Evolutionary conservation across 345 rosid species (phyloP), one percentile per base, ranked within the genome.

Genomic region (Dipteronia dyeriana): DNA sequence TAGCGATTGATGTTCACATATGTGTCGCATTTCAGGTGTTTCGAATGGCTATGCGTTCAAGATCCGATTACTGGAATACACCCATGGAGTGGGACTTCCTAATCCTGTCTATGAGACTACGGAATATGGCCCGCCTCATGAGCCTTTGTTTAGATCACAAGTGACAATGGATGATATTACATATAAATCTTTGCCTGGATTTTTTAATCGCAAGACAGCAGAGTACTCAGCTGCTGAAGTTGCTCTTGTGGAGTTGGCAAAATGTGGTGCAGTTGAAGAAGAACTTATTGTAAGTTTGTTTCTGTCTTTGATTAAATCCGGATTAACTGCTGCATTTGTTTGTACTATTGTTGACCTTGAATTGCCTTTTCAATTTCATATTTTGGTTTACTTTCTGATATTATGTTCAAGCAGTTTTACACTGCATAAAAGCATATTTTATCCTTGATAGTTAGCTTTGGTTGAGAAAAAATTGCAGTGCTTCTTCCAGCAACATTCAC

Each of bases 161-260:
- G 98, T 96, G 29, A 84, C 81, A 60, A 75, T 94, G 31, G 84
- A 89, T 53, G 89, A 90, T 77, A 86, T 86, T 63, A 86, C 86
- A 77, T 94, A 96, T 79, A 85, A 90, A 56, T 94, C 97, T 0
- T 81, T 96, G 83, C 94, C 90, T 34, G 94, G 97, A 25, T 94
- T 96, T 84, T 89, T 81, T 77, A 94, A 92, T 80, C 91, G 97
- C 67, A 92, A 94, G 87, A 95, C 97, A 74, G 97, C 99, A 0
- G 98, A 96, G 83, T 97, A 96, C 45, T 94, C 99, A 8, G 98
- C 98, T 80, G 98, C 98, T 0, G 97, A 92, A 87, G 94, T 92
- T 74, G 97, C 98, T 75, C 92, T 96, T 34, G 9, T 60, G 71
- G 95, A 89, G 83, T 75, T 94, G 69, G 82, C 94, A 2, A 96